Evolutionary conservation across 495 filamentous ascomycete species (phyloP).

Genomic region (Viridothelium virens): DNA sequence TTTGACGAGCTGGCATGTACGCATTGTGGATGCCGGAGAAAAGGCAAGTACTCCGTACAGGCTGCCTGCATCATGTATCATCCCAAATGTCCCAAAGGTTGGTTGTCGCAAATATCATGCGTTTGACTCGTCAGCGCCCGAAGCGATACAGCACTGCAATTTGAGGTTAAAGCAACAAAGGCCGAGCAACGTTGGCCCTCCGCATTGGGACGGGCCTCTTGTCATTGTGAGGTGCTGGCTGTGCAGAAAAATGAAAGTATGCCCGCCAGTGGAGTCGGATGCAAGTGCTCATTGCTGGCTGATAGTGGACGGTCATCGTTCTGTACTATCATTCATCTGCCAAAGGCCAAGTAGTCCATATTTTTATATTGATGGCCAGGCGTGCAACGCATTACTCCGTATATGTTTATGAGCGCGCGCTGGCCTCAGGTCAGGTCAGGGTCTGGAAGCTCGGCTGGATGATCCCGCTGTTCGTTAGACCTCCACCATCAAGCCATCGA

Average conservation of each 20-base stretch:
- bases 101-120: not conserved
- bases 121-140: not conserved
- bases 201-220: not conserved
- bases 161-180: not conserved
- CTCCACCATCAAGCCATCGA: slow-evolving; percentile 3
- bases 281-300: too few species aligned
- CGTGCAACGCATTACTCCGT: not conserved
- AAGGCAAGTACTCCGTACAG: too few species aligned
- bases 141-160: not conserved
- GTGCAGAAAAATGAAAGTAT: not conserved
- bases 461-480: slow-evolving; percentile 5
- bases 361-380: too few species aligned
- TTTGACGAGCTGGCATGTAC: too few species aligned
- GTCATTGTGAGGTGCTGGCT: not conserved
- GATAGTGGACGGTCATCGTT: not conserved
- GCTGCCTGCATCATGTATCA: not conserved
- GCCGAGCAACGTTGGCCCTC: not conserved
- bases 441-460: slow-evolving; percentile 11
- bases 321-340: not conserved
- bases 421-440: not conserved
- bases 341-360: too few species aligned
- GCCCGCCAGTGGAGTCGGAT: not conserved
- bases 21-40: too few species aligned
- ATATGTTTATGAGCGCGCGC: not conserved
- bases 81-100: not conserved